Conservation (phyloP, 768 basidiomycete genomes). For the Boletus coccyginus region DNA sequence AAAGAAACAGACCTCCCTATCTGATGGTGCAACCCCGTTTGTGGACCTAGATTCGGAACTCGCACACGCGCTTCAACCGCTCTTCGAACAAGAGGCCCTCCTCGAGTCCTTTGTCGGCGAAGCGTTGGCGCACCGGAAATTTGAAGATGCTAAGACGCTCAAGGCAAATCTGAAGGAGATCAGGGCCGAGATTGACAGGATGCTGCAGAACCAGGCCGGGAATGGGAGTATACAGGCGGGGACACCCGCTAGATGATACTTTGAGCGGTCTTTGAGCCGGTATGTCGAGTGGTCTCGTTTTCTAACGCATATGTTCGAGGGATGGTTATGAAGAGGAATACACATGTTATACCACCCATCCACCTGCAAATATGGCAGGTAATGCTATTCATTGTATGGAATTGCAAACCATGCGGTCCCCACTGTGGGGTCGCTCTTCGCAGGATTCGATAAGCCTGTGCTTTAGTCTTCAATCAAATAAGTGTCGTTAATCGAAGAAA, state of each 20-base stretch:
- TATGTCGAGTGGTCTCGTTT: background rate
- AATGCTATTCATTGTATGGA: too few relatives aligned
- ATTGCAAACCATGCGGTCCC: too few relatives aligned
- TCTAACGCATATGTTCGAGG: background rate
- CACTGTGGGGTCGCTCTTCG: too few relatives aligned
- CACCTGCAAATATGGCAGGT: too few relatives aligned
- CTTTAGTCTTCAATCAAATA: too few relatives aligned
- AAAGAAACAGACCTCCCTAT: slow-evolving; percentile 27
- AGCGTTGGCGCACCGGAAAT: slow-evolving; percentile 86
- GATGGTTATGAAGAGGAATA: background rate
- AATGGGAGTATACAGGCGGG: background rate
- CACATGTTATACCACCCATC: background rate
- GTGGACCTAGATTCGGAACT: slow-evolving; percentile 67
- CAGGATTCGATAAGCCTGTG: too few relatives aligned
- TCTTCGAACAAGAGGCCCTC: slow-evolving; percentile 92
- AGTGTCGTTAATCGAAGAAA: too few relatives aligned
- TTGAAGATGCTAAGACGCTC: slow-evolving; percentile 90
- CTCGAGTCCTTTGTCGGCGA: slow-evolving; percentile 89
- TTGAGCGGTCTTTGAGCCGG: background rate
- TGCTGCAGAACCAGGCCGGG: slow-evolving; percentile 40
- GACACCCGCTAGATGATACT: background rate
- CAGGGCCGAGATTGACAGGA: slow-evolving; percentile 73
- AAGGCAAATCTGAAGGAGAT: slow-evolving; percentile 81
- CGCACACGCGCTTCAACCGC: slow-evolving; percentile 75
- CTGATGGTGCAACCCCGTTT: slow-evolving; percentile 21